A percentile compares a stretch with the other conserved stretches of the same genome.
Conservation (phyloP, 768 basidiomycete species). For the Trametes villosa region DNA sequence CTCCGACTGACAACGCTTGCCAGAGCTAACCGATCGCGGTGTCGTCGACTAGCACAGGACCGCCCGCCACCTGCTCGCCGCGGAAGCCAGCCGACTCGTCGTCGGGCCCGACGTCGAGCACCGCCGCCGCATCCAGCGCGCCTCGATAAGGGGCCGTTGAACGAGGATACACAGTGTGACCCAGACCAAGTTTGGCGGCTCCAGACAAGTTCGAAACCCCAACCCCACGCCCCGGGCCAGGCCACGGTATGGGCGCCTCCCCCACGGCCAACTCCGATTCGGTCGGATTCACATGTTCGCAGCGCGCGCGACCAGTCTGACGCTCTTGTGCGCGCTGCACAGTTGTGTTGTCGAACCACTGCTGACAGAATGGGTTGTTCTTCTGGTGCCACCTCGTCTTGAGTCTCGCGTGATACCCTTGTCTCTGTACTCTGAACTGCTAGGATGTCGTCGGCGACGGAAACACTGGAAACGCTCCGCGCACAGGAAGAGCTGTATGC, state of each 20-base stretch:
- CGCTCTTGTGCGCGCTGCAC: neutral
- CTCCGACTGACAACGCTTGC: no score
- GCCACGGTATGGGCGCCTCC: neutral
- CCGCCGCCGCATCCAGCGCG: neutral
- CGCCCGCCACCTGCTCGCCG: neutral
- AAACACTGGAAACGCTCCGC: constrained; percentile 18
- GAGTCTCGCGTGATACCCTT: neutral
- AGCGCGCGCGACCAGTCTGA: neutral
- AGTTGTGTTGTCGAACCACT: neutral
- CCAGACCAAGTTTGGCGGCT: constrained; percentile 1
- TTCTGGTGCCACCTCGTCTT: neutral
- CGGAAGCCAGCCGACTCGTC: neutral
- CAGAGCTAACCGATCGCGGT: no score
- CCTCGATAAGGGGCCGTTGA: constrained; percentile 1
- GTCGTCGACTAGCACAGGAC: no score
- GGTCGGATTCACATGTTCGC: constrained; percentile 9
- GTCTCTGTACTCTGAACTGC: neutral
- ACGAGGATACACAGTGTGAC: constrained; percentile 15
- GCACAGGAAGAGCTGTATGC: constrained; percentile 49
- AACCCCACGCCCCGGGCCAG: neutral
- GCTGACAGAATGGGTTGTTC: no score
- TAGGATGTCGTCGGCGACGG: constrained; percentile 7
- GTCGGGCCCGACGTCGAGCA: neutral
- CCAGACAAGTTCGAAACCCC: constrained; percentile 3
- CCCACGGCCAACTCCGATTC: neutral